Evolutionary conservation across 768 basidiomycete genomes (phyloP).

Genomic region (Lactifluus echinatus): DNA sequence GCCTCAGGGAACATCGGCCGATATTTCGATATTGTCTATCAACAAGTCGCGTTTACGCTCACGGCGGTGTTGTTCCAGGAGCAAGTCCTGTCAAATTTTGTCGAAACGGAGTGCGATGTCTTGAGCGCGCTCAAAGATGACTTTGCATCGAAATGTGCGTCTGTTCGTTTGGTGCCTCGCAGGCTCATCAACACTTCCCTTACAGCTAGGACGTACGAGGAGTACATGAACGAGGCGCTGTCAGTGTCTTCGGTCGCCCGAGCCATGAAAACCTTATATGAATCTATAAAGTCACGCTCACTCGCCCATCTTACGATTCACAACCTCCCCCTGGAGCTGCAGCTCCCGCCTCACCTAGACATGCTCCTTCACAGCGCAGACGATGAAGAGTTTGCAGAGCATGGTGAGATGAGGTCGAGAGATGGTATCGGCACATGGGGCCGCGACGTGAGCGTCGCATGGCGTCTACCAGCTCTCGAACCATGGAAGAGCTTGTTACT

Average conservation of each 20-base stretch:
- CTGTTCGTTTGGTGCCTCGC: not conserved
- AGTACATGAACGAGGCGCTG: slow-evolving; percentile 50
- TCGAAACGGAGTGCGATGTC: slow-evolving; percentile 70
- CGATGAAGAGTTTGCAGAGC: slow-evolving; percentile 43
- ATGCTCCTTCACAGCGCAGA: slow-evolving; percentile 58
- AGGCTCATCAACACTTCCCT: not conserved
- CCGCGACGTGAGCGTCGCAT: slow-evolving; percentile 58
- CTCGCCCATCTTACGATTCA: slow-evolving; percentile 76
- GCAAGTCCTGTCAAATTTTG: slow-evolving; percentile 79
- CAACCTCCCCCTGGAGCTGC: slow-evolving; percentile 72
- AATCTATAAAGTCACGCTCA: slow-evolving; percentile 64
- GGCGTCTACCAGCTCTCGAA: slow-evolving; percentile 61
- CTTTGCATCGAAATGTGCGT: slow-evolving; percentile 52
- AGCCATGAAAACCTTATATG: slow-evolving; percentile 73
- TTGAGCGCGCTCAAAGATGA: slow-evolving; percentile 66
- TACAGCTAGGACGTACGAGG: slow-evolving; percentile 51
- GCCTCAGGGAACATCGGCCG: slow-evolving; percentile 66
- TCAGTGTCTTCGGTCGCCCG: slow-evolving; percentile 61
- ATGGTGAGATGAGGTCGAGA: slow-evolving; percentile 39
- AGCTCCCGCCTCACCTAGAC: slow-evolving; percentile 78
- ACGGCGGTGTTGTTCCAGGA: slow-evolving; percentile 91
- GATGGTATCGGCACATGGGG: slow-evolving; percentile 54
- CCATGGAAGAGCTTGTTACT: slow-evolving; percentile 92
- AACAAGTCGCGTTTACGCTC: slow-evolving; percentile 81
- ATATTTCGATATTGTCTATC: slow-evolving; percentile 82